These are phyloP conservation scores for Dictyophora rubrovolvata DNA, from an alignment of 768 basidiomycete species.

Conservation along the genomic window DNA sequence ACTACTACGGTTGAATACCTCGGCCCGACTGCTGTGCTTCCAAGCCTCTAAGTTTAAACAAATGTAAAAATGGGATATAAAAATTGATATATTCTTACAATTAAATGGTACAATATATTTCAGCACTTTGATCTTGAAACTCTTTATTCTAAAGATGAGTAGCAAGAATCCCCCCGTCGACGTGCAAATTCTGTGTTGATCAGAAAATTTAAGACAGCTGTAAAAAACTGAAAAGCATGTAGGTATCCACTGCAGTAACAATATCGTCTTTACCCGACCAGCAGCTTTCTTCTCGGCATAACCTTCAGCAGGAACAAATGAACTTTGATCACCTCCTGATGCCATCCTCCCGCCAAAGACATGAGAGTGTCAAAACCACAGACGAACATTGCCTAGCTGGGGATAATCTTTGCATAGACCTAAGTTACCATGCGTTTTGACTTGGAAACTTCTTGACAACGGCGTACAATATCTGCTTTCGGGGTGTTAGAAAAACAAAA, in stretches of 20 bases:
- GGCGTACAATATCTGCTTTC: conserved; percentile 21
- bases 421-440: too few relatives aligned
- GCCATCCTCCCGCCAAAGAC: neutral
- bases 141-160: neutral
- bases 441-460: conserved; percentile 4
- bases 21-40: neutral
- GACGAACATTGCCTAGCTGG: too few relatives aligned
- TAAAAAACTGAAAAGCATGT: too few relatives aligned
- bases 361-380: neutral
- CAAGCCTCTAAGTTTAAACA: too few relatives aligned
- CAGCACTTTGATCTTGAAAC: too few relatives aligned
- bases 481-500: neutral
- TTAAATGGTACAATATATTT: too few relatives aligned
- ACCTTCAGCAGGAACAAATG: conserved; percentile 19
- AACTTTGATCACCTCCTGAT: conserved; percentile 25
- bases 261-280: conserved; percentile 24
- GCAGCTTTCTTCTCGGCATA: conserved; percentile 26
- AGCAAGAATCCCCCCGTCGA: too few relatives aligned
- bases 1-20: neutral
- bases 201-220: too few relatives aligned
- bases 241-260: conserved; percentile 25
- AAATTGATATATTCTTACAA: too few relatives aligned
- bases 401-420: too few relatives aligned
- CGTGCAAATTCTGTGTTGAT: too few relatives aligned
- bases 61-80: too few relatives aligned